Conservation (phyloP, 2,329 filamentous ascomycete genomes). For the Xylariaceae sp. region DNA sequence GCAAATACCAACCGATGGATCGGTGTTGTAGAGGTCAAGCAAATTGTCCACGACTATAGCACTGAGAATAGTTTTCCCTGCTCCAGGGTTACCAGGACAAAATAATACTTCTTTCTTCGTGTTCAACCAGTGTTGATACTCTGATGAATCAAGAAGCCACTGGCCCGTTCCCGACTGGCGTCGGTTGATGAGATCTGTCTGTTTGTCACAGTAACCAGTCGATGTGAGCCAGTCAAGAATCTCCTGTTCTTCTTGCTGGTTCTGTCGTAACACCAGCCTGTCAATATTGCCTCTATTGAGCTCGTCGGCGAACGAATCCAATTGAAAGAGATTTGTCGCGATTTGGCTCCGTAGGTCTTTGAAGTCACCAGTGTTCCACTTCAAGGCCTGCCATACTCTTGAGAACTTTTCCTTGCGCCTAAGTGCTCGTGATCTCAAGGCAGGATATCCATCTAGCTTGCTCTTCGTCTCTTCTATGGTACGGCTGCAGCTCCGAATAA, state of each 20-base stretch:
- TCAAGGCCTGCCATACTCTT: no score
- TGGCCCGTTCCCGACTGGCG: slow-evolving; percentile 36
- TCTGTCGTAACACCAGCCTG: no score
- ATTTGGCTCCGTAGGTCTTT: no score
- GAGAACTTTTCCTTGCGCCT: no score
- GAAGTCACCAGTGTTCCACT: no score
- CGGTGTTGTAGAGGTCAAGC: slow-evolving; percentile 29
- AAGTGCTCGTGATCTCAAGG: no score
- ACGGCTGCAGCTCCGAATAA: no score
- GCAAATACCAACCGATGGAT: slow-evolving; percentile 31
- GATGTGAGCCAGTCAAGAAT: slow-evolving; percentile 37
- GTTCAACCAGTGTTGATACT: slow-evolving; percentile 15
- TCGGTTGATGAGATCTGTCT: slow-evolving; percentile 35
- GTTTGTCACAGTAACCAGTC: slow-evolving; percentile 35
- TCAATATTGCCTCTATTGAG: no score
- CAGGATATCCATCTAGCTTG: no score
- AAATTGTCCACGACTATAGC: slow-evolving; percentile 36
- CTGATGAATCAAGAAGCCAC: slow-evolving; percentile 16
- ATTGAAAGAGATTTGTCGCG: no score
- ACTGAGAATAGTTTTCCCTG: slow-evolving; percentile 44
- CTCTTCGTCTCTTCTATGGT: no score
- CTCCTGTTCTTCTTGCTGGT: background rate
- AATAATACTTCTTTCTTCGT: slow-evolving; percentile 34
- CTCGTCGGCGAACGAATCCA: no score
- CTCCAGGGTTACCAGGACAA: slow-evolving; percentile 44